A percentile compares a stretch with the other conserved stretches of the same genome.
Conservation (phyloP, 2,329 filamentous ascomycete genomes). For the Cladosporium sp. region DNA sequence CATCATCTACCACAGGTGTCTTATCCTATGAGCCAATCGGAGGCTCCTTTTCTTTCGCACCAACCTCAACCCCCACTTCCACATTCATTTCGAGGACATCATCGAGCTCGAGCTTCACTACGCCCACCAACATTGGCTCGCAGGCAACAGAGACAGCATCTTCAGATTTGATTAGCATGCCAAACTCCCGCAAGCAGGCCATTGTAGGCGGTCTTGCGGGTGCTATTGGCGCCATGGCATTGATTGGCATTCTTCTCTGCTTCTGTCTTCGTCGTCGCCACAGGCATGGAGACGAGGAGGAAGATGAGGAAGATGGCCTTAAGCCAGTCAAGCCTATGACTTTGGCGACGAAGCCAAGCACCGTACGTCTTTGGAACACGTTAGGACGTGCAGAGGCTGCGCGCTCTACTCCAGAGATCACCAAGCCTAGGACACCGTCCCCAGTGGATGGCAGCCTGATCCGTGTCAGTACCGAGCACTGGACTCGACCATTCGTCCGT, state of each 20-base stretch:
- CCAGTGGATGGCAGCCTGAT: conserved; percentile 39
- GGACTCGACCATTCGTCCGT: conserved; percentile 37
- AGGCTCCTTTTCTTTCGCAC: conserved; percentile 7
- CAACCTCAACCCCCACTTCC: conserved; percentile 11
- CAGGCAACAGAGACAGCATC: conserved; percentile 18
- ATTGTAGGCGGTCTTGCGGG: conserved; percentile 37
- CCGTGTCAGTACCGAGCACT: conserved; percentile 37
- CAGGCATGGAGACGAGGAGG: conserved; percentile 18
- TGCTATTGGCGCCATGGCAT: conserved; percentile 34
- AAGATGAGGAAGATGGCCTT: conserved; percentile 21
- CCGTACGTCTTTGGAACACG: conserved; percentile 19
- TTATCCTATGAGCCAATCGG: conserved; percentile 15
- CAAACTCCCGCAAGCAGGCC: conserved; percentile 30
- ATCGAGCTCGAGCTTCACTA: background rate
- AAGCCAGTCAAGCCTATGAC: conserved; percentile 12
- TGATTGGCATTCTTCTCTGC: conserved; percentile 34
- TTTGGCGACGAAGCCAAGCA: conserved; percentile 14
- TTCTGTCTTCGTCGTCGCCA: conserved; percentile 32
- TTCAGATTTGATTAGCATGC: conserved; percentile 20
- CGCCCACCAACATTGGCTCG: background rate
- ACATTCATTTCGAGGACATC: background rate
- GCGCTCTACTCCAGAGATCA: conserved; percentile 24
- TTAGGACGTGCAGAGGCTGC: conserved; percentile 10
- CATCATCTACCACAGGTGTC: conserved; percentile 1
- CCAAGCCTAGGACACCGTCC: conserved; percentile 26